A percentile compares a stretch with the other conserved stretches of the same genome.
These are phyloP conservation scores for Phytophthora chlamydospora DNA, from an alignment of 352 stramenopile genomes.

Conservation along the genomic window DNA sequence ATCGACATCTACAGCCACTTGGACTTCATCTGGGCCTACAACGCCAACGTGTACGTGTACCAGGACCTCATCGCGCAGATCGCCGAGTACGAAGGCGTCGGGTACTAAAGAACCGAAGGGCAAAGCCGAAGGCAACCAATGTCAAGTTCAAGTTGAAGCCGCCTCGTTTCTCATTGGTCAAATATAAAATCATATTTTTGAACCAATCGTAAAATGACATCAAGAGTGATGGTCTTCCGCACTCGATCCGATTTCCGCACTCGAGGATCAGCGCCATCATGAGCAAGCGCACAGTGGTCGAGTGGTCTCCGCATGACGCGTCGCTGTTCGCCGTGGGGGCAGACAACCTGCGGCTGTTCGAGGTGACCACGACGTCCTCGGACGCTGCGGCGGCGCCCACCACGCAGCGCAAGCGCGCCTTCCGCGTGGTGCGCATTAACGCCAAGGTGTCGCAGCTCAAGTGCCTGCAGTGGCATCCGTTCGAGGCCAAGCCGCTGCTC, in stretches of 20 bases:
- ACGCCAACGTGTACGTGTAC: constrained; percentile 46
- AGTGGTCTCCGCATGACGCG: constrained; percentile 86
- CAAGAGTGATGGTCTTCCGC: constrained; percentile 7
- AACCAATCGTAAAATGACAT: constrained; percentile 14
- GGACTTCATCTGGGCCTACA: constrained; percentile 58
- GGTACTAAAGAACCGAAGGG: constrained; percentile 26
- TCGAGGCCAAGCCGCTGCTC: constrained; percentile 72
- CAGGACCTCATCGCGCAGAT: constrained; percentile 47
- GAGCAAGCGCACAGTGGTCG: constrained; percentile 82
- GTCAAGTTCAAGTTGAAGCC: not conserved
- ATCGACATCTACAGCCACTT: constrained; percentile 51
- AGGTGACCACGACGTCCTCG: constrained; percentile 51
- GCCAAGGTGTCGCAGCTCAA: constrained; percentile 79
- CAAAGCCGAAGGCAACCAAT: too few species aligned
- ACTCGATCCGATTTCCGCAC: not conserved
- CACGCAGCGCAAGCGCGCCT: constrained; percentile 86
- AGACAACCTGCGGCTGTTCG: constrained; percentile 86
- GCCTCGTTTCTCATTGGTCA: constrained; percentile 14
- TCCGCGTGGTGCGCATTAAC: constrained; percentile 84
- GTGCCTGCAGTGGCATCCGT: constrained; percentile 86
- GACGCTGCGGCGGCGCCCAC: constrained; percentile 27
- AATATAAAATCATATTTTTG: constrained; percentile 7
- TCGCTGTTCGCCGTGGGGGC: constrained; percentile 83
- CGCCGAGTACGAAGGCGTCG: constrained; percentile 36
- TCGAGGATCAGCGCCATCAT: constrained; percentile 33